Evolutionary conservation across 2,329 filamentous ascomycete species (phyloP), one percentile per base, ranked within the genome.

Genomic region (Monosporascus sp.): DNA sequence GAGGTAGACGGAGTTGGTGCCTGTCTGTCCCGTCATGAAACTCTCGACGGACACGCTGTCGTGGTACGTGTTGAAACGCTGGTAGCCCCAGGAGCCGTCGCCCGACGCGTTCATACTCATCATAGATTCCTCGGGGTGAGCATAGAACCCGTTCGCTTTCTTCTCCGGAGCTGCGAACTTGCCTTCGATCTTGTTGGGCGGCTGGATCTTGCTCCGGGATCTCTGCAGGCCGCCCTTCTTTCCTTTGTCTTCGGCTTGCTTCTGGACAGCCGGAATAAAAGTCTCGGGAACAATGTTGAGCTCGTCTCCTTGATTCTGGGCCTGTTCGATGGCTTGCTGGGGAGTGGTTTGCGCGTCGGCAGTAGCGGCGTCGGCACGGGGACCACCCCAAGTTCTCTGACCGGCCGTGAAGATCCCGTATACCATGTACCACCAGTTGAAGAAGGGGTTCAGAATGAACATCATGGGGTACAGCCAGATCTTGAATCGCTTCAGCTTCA

Each of bases 371-470:
- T 97, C 93, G 2, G 91, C 91, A 64, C 93, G 83, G 11, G 93
- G 94, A 0, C 93, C 93, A 60, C 93, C 93, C 93, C 94, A 99
- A 1, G 93, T 97, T 59, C 93, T 82, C 69, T 96, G 91, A 20
- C 92, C 91, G 31, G 92, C 91, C 1, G 93, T 97, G 71, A 96
- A 94, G 62, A 96, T 95, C 45, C 91, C 92, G 69, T 97, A 96
- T 2, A 96, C 88, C 88, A 97, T 96, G 74, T 97, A 97, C 54
- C 91, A 82, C 93, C 93, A 97, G 72, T 97, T 97, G 79, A 97
- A 92, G 67, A 97, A 95, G 1, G 94, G 93, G 66, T 97, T 97
- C 58, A 97, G 71, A 47, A 96, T 74, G 68, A 97, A 97, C 91
- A 97, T 97, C 58, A 97, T 64, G 0, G 93, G 93, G 68, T 97